Evolutionary conservation across 257 asterid genomes (phyloP).

Genomic region (Plectranthus barbatus): DNA sequence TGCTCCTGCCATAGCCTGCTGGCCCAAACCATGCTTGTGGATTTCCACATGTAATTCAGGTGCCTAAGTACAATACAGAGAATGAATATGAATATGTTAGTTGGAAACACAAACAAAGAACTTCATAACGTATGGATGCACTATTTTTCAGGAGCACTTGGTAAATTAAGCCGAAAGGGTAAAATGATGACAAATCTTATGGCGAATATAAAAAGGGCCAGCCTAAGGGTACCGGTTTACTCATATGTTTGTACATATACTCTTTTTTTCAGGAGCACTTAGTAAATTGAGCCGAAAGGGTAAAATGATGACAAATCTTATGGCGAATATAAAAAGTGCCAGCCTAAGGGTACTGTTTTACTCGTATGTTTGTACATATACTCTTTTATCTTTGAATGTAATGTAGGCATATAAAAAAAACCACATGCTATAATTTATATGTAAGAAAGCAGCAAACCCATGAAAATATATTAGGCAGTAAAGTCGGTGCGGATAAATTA

Average conservation of each 20-base stretch:
- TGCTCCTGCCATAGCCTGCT: conserved; percentile 69
- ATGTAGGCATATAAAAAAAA: too few species aligned
- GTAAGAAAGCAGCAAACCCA: background rate
- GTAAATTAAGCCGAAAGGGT: background rate
- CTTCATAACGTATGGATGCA: background rate
- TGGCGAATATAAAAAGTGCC: background rate
- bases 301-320: background rate
- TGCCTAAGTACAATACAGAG: conserved; percentile 37
- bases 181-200: background rate
- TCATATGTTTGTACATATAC: too few species aligned
- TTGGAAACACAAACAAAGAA: background rate
- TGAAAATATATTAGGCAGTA: background rate
- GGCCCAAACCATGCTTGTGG: conserved; percentile 70
- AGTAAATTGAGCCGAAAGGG: background rate
- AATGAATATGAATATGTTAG: conserved; percentile 1
- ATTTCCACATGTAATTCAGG: conserved; percentile 77
- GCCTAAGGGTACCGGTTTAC: too few species aligned
- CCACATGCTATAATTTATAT: background rate
- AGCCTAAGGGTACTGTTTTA: too few species aligned
- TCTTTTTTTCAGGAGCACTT: background rate
- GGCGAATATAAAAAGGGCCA: background rate
- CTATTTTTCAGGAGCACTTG: background rate
- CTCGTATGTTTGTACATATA: too few species aligned
- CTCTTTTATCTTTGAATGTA: too few species aligned
- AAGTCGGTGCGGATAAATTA: background rate